Evolutionary conservation across 257 asterid genomes (phyloP).

Genomic region (Cinchona pubescens): DNA sequence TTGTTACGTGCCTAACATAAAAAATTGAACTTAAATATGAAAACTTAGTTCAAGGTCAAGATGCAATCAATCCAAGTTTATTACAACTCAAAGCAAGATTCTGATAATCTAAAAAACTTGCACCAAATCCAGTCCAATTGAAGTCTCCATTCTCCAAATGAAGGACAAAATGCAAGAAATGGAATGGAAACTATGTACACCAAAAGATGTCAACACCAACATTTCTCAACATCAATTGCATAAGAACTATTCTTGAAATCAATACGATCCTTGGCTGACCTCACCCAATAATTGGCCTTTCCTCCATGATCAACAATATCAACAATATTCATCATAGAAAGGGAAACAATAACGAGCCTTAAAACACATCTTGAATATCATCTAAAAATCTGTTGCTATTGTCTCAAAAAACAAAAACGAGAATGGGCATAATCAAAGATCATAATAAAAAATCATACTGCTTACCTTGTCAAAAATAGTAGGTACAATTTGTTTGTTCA

Average conservation of each 20-base stretch:
- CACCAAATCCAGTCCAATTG: no score
- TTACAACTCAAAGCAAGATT: no score
- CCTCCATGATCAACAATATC: background rate
- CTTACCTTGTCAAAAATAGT: conserved; percentile 92
- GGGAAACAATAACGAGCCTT: background rate
- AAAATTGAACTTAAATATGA: background rate
- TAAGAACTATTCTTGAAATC: background rate
- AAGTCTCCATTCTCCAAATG: no score
- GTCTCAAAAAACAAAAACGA: no score
- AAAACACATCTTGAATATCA: background rate
- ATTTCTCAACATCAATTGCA: no score
- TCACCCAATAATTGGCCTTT: background rate
- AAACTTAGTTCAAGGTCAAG: background rate
- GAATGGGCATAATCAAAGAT: no score
- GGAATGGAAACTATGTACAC: no score
- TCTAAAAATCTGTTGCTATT: background rate
- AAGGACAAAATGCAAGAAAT: no score
- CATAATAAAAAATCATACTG: no score
- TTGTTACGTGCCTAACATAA: background rate
- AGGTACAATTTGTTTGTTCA: conserved; percentile 78
- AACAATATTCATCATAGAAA: background rate
- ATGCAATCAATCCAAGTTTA: no score
- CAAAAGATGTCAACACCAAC: no score
- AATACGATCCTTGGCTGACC: background rate
- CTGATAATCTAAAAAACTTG: no score